Evolutionary conservation across 2,329 filamentous ascomycete species (phyloP), one percentile per base, ranked within the genome.

Genomic region (Didymella exigua): DNA sequence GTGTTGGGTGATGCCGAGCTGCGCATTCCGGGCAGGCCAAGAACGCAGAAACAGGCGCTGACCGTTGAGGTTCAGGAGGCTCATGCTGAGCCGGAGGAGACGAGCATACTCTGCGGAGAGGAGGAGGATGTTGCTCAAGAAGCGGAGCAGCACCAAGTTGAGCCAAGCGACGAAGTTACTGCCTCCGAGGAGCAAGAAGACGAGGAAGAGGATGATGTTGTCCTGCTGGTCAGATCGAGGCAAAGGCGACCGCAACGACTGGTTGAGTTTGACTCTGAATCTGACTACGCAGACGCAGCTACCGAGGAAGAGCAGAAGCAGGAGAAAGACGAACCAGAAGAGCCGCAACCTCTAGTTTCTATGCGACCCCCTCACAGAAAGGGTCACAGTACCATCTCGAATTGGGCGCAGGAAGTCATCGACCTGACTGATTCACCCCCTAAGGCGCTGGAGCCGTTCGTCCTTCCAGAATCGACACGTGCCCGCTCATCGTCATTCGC

Each of bases 361-460:
- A 61, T 65, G 58, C 55, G 60, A 43, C 61, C 66, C 10, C 64
- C 64, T 41, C 60, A 65, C 34, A 53, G 54, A 24, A 71, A 73
- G 29, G 70, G 60, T 9, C 58, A 65, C 31, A 68, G 59, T 45
- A 62, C 65, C 2, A 67, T 68, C 38, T 70, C 66, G 6, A 69
- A 66, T 16, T 73, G 68, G 65, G 65, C 66, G 3, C 65, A 70
- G 48, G 67, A 71, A 29, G 68, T 73, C 13, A 63, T 74, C 33
- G 71, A 75, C 21, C 47, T 74, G 40, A 70, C 69, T 10, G 56
- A 57, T 13, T 70, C 70, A 14, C 68, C 70, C 5, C 60, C 36
- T 13, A n/a, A 67, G 21, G 57, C 63, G 9, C 57, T 62, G 11
- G 33, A 61, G 4, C 64, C 64, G 7, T 66, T 66, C 18, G 47